phyloP scores from a whole-genome alignment of 1,284 basidiomycete genomes.

The Leccinum griseonigrum region DNA sequence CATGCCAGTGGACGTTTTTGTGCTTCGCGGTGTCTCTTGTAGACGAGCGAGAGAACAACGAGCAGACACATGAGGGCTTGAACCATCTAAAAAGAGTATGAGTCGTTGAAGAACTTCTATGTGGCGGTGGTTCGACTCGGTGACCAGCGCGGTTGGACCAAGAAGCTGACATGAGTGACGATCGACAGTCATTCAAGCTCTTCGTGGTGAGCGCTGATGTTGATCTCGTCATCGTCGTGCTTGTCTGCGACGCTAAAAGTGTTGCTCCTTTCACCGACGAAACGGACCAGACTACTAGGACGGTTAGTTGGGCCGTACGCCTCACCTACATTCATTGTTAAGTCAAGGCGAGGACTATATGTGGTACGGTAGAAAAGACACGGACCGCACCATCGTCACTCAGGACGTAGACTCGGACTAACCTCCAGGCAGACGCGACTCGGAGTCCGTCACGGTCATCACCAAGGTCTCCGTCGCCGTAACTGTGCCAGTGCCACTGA shows the following conservation, averaged over 20 bases:
- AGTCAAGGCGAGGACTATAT: too few relatives aligned
- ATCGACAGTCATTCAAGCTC: constrained; percentile 41
- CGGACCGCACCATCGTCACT: too few relatives aligned
- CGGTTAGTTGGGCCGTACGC: not conserved
- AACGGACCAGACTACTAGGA: not conserved
- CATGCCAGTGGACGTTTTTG: constrained; percentile 73
- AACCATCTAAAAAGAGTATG: constrained; percentile 51
- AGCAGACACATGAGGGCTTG: constrained; percentile 86
- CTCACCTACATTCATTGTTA: too few relatives aligned
- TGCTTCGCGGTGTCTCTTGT: constrained; percentile 85
- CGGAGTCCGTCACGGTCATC: too few relatives aligned
- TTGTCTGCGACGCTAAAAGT: not conserved
- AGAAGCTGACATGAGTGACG: constrained; percentile 60
- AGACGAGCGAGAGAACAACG: constrained; percentile 81
- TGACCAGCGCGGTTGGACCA: constrained; percentile 64
- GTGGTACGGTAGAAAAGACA: too few relatives aligned
- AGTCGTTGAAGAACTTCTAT: constrained; percentile 1
- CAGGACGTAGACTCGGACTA: too few relatives aligned
- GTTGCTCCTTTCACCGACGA: not conserved
- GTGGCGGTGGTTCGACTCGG: constrained; percentile 20
- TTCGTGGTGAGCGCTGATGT: constrained; percentile 9
- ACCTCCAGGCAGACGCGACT: too few relatives aligned
- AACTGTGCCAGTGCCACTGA: too few relatives aligned
- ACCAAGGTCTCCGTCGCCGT: too few relatives aligned
- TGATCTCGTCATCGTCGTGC: constrained; percentile 12